These are phyloP conservation scores for Inga oerstediana DNA, from an alignment of 306 rosid genomes.

Conservation along the genomic window DNA sequence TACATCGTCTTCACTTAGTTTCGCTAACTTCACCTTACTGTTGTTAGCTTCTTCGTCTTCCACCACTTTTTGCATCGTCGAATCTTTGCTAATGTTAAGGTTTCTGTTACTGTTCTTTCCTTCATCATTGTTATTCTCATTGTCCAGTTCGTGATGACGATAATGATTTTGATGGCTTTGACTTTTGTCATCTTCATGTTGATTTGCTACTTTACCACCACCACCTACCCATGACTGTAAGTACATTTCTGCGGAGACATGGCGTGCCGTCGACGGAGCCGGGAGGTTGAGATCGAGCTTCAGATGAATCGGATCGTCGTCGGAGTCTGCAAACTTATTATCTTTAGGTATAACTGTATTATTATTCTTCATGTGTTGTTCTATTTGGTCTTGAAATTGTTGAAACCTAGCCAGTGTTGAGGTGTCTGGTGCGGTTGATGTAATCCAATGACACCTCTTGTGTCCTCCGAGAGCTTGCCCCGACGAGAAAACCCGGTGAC, in stretches of 20 bases:
- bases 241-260: conserved; percentile 54
- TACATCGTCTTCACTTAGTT: conserved; percentile 77
- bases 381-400: conserved; percentile 68
- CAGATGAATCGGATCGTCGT: conserved; percentile 56
- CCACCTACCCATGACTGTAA: conserved; percentile 64
- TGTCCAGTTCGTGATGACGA: conserved; percentile 26
- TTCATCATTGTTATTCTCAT: conserved; percentile 36
- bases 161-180: neutral
- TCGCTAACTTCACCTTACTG: conserved; percentile 74
- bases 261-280: conserved; percentile 38
- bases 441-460: conserved; percentile 96
- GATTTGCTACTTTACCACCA: conserved; percentile 19
- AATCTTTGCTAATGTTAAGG: conserved; percentile 3
- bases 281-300: conserved; percentile 90
- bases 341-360: conserved; percentile 42
- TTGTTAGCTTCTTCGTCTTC: conserved; percentile 68
- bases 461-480: conserved; percentile 97
- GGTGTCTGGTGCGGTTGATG: conserved; percentile 66
- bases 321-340: conserved; percentile 54
- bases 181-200: neutral
- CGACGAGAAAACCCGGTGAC: conserved; percentile 82
- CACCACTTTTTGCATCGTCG: conserved; percentile 43
- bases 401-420: conserved; percentile 67
- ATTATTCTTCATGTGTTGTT: conserved; percentile 31
- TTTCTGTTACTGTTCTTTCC: conserved; percentile 27